Conservation (phyloP, 768 basidiomycete species). For the Termitomyces sp. region DNA sequence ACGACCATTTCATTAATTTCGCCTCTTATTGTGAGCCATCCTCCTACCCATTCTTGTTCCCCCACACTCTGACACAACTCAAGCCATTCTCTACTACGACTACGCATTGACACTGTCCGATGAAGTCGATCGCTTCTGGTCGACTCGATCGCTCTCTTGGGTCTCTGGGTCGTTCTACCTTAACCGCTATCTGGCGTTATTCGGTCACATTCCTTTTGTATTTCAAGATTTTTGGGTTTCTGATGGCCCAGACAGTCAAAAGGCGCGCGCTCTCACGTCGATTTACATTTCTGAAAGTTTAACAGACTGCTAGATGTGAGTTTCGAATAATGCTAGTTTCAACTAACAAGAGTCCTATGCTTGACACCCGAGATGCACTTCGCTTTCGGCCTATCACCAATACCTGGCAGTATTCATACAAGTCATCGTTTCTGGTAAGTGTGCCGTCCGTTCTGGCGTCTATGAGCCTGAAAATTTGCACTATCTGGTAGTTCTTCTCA, state of each 20-base stretch:
- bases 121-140: slow-evolving; percentile 44
- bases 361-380: slow-evolving; percentile 17
- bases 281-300: background rate
- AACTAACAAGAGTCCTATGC: background rate
- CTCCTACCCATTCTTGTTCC: background rate
- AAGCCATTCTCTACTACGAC: slow-evolving; percentile 43
- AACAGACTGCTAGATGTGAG: slow-evolving; percentile 1
- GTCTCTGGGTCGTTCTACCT: slow-evolving; percentile 34
- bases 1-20: slow-evolving; percentile 9
- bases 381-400: slow-evolving; percentile 22
- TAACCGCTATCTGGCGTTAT: slow-evolving; percentile 37
- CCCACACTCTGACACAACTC: background rate
- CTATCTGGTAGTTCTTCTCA: slow-evolving; percentile 25
- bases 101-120: slow-evolving; percentile 37
- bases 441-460: background rate
- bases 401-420: slow-evolving; percentile 29
- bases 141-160: slow-evolving; percentile 21
- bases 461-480: background rate
- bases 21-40: slow-evolving; percentile 10
- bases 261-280: background rate
- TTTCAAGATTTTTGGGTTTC: slow-evolving; percentile 9
- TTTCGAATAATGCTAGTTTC: background rate
- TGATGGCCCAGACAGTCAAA: slow-evolving; percentile 11
- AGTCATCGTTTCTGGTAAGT: slow-evolving; percentile 29
- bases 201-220: slow-evolving; percentile 32